A percentile compares a stretch with the other conserved stretches of the same genome.
Conservation (phyloP, 129 eudicot species). For the Silybum marianum region DNA sequence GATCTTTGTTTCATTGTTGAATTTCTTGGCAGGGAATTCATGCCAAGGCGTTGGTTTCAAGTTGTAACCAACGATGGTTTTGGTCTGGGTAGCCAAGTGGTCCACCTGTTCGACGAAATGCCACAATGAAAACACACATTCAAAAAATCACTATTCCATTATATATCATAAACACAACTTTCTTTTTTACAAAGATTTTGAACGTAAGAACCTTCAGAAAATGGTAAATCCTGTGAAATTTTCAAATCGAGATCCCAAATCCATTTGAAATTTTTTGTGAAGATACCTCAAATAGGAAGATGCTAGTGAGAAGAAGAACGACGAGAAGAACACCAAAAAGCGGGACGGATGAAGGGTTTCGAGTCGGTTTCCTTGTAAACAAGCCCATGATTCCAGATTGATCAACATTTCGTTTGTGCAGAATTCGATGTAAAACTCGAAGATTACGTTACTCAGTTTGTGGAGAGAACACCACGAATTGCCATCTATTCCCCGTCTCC, state of each 20-base stretch:
- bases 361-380: conserved; percentile 29
- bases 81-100: conserved; percentile 59
- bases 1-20: conserved; percentile 56
- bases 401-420: conserved; percentile 23
- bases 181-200: too few relatives aligned
- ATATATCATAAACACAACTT: neutral
- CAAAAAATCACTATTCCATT: neutral
- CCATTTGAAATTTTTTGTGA: neutral
- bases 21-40: conserved; percentile 51
- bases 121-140: conserved; percentile 15
- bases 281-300: conserved; percentile 51
- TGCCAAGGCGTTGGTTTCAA: conserved; percentile 97
- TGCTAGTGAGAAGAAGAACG: conserved; percentile 40
- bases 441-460: conserved; percentile 11
- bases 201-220: too few relatives aligned
- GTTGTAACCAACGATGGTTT: conserved; percentile 81
- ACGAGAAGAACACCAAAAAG: conserved; percentile 39
- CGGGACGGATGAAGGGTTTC: conserved; percentile 39
- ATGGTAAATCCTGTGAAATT: too few relatives aligned
- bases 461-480: conserved; percentile 29
- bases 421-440: conserved; percentile 31
- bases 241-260: neutral
- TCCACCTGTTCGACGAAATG: conserved; percentile 54
- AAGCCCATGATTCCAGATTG: conserved; percentile 33
- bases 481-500: conserved; percentile 16